Evolutionary conservation across 2,329 filamentous ascomycete species (phyloP).

Genomic region (Phoma sp.): DNA sequence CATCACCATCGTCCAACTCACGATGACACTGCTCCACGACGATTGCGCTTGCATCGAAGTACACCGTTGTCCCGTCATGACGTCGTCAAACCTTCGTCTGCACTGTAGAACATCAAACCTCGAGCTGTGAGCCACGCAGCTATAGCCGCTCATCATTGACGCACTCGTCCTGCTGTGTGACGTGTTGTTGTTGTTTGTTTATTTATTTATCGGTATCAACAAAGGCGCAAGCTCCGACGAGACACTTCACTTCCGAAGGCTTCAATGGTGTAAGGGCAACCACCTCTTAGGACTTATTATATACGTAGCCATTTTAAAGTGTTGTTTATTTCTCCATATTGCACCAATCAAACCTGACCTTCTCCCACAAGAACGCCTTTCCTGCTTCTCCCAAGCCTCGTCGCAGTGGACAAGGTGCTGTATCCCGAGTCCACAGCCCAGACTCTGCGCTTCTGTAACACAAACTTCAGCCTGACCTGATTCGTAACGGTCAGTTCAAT

Average conservation of each 20-base stretch:
- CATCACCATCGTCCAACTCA: slow-evolving; percentile 1
- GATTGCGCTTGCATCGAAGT: slow-evolving; percentile 1
- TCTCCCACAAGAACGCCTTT: no score
- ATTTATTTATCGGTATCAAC: slow-evolving; percentile 4
- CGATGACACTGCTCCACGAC: slow-evolving; percentile 4
- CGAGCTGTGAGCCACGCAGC: background rate
- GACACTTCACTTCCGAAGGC: no score
- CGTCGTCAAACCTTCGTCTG: background rate
- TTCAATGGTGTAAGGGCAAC: no score
- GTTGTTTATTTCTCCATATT: no score
- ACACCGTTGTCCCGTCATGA: background rate
- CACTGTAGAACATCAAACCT: background rate
- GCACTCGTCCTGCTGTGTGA: slow-evolving; percentile 4
- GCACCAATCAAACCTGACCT: no score
- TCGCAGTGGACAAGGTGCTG: background rate
- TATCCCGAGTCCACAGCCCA: background rate
- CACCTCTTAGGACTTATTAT: no score
- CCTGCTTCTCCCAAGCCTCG: no score
- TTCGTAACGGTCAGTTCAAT: background rate
- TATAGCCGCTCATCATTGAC: background rate
- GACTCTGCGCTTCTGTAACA: slow-evolving; percentile 3
- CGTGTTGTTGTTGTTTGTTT: slow-evolving; percentile 11
- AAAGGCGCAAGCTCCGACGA: background rate
- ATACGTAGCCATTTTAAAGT: no score
- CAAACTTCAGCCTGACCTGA: background rate